Percentiles rank a stretch among this genome's conserved stretches.
Evolutionary conservation across 805 yeast species (phyloP).

Genomic region (Metschnikowia amazonensis): DNA sequence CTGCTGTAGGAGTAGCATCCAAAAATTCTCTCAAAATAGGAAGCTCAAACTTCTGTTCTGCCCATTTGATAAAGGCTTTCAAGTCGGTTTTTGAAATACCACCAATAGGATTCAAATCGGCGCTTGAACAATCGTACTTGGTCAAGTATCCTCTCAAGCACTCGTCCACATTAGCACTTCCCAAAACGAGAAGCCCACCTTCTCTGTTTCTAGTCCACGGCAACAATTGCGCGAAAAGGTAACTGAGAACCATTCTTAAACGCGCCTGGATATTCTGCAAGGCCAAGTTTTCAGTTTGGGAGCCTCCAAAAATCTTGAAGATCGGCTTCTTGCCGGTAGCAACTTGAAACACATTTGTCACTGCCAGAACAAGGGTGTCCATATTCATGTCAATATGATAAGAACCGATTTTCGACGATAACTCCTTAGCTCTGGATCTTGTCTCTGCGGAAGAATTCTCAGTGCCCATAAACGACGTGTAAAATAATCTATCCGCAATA

Average conservation of each 20-base stretch:
- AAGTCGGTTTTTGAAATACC: constrained; percentile 94
- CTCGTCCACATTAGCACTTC: constrained; percentile 97
- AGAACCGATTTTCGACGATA: constrained; percentile 75
- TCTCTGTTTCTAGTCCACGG: constrained; percentile 85
- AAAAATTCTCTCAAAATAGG: constrained; percentile 78
- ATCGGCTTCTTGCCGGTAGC: constrained; percentile 89
- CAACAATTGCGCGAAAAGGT: constrained; percentile 85
- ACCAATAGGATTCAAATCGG: constrained; percentile 98
- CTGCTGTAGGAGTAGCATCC: constrained; percentile 96
- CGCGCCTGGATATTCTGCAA: constrained; percentile 96
- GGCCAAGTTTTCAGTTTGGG: constrained; percentile 87
- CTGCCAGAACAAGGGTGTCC: constrained; percentile 76
- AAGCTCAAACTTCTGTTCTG: constrained; percentile 61
- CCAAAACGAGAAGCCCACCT: constrained; percentile 85
- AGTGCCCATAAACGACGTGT: constrained; percentile 95
- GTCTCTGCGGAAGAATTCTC: constrained; percentile 88
- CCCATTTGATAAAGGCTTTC: constrained; percentile 80
- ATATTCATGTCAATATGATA: constrained; percentile 90
- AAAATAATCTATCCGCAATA: constrained; percentile 71
- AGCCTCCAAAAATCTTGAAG: constrained; percentile 90
- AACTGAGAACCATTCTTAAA: constrained; percentile 89
- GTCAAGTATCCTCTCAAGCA: constrained; percentile 93
- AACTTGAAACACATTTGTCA: constrained; percentile 71
- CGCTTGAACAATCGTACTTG: constrained; percentile 95
- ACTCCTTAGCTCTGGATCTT: constrained; percentile 70